Evolutionary conservation across 1,284 basidiomycete genomes (phyloP).

Genomic region (Microbotryomycetes sp.): DNA sequence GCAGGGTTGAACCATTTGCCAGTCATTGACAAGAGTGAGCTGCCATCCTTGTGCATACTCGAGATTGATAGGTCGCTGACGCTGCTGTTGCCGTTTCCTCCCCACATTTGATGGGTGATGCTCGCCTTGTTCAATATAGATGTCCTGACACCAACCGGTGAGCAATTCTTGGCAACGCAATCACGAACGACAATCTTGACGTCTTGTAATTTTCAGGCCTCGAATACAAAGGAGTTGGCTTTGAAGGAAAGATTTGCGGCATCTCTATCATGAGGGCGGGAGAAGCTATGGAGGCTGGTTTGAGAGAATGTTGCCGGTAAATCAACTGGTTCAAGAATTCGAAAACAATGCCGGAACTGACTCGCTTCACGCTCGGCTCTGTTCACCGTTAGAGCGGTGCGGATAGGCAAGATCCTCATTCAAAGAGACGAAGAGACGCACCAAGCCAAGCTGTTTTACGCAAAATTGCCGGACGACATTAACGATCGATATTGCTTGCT

Average conservation of each 20-base stretch:
- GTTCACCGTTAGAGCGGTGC: slow-evolving; percentile 46
- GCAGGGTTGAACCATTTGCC: slow-evolving; percentile 92
- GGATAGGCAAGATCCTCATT: slow-evolving; percentile 89
- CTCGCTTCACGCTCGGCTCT: neutral
- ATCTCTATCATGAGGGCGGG: slow-evolving; percentile 71
- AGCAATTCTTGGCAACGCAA: slow-evolving; percentile 37
- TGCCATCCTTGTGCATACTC: neutral
- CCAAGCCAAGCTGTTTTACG: slow-evolving; percentile 66
- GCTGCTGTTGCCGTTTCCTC: too few relatives aligned
- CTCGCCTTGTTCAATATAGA: slow-evolving; percentile 30
- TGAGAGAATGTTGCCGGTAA: slow-evolving; percentile 75
- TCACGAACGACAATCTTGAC: slow-evolving; percentile 29
- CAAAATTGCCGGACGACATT: slow-evolving; percentile 88
- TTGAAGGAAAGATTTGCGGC: slow-evolving; percentile 72
- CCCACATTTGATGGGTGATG: neutral
- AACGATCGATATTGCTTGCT: slow-evolving; percentile 83
- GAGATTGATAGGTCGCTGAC: slow-evolving; percentile 2
- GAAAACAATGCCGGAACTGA: neutral
- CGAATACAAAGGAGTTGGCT: slow-evolving; percentile 77
- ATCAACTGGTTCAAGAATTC: slow-evolving; percentile 3
- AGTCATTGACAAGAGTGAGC: slow-evolving; percentile 62
- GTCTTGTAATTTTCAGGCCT: slow-evolving; percentile 50
- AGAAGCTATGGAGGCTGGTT: slow-evolving; percentile 52
- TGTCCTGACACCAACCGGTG: slow-evolving; percentile 64
- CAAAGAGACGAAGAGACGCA: slow-evolving; percentile 93